Percentiles rank a stretch among this genome's conserved stretches.
Evolutionary conservation across 2,329 filamentous ascomycete species (phyloP).

Genomic region (Blastomyces percursus): DNA sequence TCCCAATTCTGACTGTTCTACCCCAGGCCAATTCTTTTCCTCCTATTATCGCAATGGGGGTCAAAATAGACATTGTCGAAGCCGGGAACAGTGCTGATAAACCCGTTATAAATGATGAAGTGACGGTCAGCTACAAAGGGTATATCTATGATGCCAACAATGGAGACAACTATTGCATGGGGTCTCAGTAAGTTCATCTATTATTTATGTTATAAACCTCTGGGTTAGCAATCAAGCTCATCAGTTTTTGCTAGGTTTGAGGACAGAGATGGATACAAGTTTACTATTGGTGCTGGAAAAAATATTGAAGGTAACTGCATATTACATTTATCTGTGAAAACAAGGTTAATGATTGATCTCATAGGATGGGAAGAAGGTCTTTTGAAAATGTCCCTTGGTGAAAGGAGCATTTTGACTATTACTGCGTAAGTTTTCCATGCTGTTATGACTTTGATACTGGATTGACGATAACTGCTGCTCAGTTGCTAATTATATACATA

Average conservation of each 20-base stretch:
- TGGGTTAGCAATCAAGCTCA: not conserved
- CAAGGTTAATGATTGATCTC: not conserved
- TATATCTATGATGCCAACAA: slow-evolving; percentile 60
- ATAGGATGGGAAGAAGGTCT: slow-evolving; percentile 81
- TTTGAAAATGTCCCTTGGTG: slow-evolving; percentile 72
- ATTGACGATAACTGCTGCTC: not conserved
- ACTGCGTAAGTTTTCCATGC: slow-evolving; percentile 47
- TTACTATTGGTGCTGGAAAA: not conserved
- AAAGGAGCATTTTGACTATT: slow-evolving; percentile 79
- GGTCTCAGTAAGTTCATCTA: slow-evolving; percentile 53
- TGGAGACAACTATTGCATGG: slow-evolving; percentile 52
- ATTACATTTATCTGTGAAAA: not conserved
- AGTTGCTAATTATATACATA: slow-evolving; percentile 11
- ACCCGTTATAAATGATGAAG: slow-evolving; percentile 57
- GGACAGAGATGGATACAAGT: not conserved
- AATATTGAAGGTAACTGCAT: no score
- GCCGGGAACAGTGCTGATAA: slow-evolving; percentile 51
- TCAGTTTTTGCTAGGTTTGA: slow-evolving; percentile 1
- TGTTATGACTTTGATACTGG: not conserved
- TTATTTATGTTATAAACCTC: not conserved
- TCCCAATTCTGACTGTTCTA: no score
- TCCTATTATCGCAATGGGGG: slow-evolving; percentile 23
- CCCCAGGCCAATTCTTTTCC: no score
- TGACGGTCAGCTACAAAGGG: slow-evolving; percentile 86
- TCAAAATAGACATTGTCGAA: slow-evolving; percentile 54